Conservation (phyloP, 75 land plant genomes). For the Cupressus sempervirens region DNA sequence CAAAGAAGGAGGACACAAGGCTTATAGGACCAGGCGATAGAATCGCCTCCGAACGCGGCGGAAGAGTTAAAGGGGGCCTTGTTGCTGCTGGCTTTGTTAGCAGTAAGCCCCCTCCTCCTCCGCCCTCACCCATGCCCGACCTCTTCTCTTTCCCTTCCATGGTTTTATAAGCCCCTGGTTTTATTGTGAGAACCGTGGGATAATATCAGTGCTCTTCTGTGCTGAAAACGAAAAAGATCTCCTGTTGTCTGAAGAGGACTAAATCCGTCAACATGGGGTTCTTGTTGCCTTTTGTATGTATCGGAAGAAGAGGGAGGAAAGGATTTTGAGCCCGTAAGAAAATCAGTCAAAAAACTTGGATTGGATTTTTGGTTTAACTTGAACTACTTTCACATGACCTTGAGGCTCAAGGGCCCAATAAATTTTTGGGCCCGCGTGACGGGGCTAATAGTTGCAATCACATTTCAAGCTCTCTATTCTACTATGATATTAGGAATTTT, state of each 20-base stretch:
- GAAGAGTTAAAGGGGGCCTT: conserved; percentile 45
- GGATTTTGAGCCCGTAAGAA: too few species aligned
- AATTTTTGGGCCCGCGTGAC: too few species aligned
- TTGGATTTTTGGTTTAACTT: too few species aligned
- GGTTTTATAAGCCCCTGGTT: conserved; percentile 2
- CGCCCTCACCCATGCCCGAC: not conserved
- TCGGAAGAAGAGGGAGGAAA: not conserved
- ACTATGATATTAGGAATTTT: too few species aligned
- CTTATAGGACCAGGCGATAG: conserved; percentile 61
- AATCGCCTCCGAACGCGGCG: conserved; percentile 40
- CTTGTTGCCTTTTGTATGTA: not conserved
- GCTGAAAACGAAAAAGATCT: not conserved
- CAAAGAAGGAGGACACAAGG: conserved; percentile 63
- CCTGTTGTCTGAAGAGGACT: conserved; percentile 2
- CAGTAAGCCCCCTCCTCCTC: conserved; percentile 8
- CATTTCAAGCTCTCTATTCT: too few species aligned
- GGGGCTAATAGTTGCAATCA: too few species aligned
- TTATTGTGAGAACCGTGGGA: not conserved
- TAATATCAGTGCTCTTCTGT: too few species aligned
- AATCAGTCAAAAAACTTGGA: too few species aligned
- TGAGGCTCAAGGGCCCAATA: too few species aligned
- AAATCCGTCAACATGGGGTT: not conserved
- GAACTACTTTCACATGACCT: too few species aligned
- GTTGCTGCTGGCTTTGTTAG: conserved; percentile 13
- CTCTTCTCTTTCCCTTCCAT: conserved; percentile 11